These are phyloP conservation scores for Rhodotorula sp. DNA, from an alignment of 1,284 basidiomycete genomes.

Conservation along the genomic window DNA sequence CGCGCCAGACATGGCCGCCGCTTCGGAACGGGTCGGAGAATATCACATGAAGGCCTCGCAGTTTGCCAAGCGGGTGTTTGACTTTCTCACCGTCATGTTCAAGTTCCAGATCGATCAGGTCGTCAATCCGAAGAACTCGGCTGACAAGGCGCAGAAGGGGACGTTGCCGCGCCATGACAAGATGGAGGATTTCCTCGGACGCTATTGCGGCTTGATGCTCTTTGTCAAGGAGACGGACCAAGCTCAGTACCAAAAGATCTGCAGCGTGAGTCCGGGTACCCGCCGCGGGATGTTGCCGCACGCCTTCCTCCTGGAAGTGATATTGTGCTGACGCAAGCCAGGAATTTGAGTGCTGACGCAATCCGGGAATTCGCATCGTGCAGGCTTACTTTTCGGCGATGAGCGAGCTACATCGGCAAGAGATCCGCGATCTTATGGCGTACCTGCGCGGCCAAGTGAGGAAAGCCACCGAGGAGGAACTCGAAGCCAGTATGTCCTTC, in stretches of 20 bases:
- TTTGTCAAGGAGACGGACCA: slow-evolving; percentile 97
- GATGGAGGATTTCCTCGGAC: slow-evolving; percentile 77
- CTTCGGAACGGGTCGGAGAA: slow-evolving; percentile 79
- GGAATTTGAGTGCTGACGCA: not conserved
- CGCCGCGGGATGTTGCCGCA: no score
- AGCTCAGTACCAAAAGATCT: slow-evolving; percentile 73
- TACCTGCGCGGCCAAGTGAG: slow-evolving; percentile 63
- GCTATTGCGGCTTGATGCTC: slow-evolving; percentile 84
- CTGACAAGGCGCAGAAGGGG: slow-evolving; percentile 29
- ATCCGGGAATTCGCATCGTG: not conserved
- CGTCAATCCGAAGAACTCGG: slow-evolving; percentile 51
- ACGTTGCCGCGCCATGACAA: slow-evolving; percentile 63
- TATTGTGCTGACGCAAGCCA: not conserved
- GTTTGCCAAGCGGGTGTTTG: slow-evolving; percentile 85
- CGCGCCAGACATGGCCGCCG: slow-evolving; percentile 78
- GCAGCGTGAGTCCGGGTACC: slow-evolving; percentile 64
- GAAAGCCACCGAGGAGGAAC: slow-evolving; percentile 67
- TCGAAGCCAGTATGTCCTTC: slow-evolving; percentile 60
- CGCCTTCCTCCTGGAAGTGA: no score
- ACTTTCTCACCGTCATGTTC: slow-evolving; percentile 87
- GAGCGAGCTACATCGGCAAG: slow-evolving; percentile 73
- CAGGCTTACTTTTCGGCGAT: slow-evolving; percentile 84
- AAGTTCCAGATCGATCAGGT: slow-evolving; percentile 73
- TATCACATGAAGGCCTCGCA: slow-evolving; percentile 81
- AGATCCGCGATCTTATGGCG: slow-evolving; percentile 71